phyloP scores from a whole-genome alignment of 1,284 basidiomycete genomes.

The Ceratobasidium theobromae region DNA sequence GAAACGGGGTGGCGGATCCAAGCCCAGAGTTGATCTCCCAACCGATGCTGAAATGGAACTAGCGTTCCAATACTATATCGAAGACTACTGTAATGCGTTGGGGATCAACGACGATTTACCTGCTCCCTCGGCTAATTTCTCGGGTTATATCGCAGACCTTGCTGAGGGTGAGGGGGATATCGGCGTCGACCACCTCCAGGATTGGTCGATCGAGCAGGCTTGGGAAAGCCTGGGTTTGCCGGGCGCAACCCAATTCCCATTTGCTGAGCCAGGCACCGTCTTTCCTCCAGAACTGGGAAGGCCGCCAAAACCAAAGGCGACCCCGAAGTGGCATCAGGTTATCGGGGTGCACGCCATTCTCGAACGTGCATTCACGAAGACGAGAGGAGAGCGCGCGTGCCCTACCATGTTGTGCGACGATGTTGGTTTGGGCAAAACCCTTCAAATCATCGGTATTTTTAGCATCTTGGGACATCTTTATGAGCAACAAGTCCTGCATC shows the following conservation, averaged over 20 bases:
- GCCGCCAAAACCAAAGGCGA: not conserved
- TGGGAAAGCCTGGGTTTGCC: not conserved
- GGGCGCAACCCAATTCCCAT: not conserved
- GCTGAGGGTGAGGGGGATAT: not conserved
- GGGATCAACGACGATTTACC: not conserved
- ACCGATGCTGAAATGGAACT: not conserved
- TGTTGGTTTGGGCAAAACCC: slow-evolving; percentile 13
- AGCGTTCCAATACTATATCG: not conserved
- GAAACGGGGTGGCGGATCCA: not conserved
- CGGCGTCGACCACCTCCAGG: not conserved
- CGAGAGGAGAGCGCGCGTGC: not conserved
- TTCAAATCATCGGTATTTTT: not conserved
- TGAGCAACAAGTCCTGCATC: not conserved
- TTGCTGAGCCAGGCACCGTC: not conserved
- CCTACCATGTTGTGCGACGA: slow-evolving; percentile 24
- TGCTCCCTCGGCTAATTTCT: not conserved
- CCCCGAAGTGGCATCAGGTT: slow-evolving; percentile 13
- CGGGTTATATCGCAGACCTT: not conserved
- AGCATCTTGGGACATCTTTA: not conserved
- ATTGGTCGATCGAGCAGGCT: not conserved
- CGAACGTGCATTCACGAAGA: not conserved
- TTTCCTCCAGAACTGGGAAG: too few relatives aligned
- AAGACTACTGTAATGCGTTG: not conserved
- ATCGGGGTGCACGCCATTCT: not conserved
- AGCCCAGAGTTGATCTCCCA: not conserved